Evolutionary conservation across 306 rosid species (phyloP).

Genomic region (Cicer yamashitae): DNA sequence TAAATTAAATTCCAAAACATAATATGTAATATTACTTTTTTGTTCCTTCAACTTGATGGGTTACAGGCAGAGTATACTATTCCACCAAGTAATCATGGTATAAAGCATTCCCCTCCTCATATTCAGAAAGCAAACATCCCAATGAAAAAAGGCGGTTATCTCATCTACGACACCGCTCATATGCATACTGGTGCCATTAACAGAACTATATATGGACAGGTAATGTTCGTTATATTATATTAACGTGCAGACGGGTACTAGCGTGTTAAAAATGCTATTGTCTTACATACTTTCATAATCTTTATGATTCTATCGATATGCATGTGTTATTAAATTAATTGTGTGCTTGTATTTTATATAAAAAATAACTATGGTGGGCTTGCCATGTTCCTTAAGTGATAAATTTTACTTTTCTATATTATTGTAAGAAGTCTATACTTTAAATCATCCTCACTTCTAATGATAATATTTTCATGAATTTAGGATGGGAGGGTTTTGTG

Average conservation of each 20-base stretch:
- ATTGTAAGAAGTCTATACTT: neutral
- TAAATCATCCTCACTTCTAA: neutral
- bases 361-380: too few species aligned
- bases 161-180: neutral
- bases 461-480: neutral
- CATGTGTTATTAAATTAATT: neutral
- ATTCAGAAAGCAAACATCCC: neutral
- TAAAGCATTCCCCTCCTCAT: neutral
- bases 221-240: neutral
- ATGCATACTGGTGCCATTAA: neutral
- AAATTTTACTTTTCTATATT: too few species aligned
- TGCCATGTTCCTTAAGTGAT: neutral
- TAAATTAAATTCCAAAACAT: too few species aligned
- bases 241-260: too few species aligned
- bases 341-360: too few species aligned
- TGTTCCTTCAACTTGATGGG: too few species aligned
- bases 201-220: constrained; percentile 13
- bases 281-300: too few species aligned
- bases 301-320: neutral
- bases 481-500: neutral
- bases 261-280: too few species aligned
- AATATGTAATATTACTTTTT: too few species aligned
- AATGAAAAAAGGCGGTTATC: constrained; percentile 18
- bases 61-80: too few species aligned
- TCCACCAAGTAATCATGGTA: too few species aligned